Evolutionary conservation across 345 rosid genomes (phyloP).

Genomic region (Lagerstroemia speciosa): DNA sequence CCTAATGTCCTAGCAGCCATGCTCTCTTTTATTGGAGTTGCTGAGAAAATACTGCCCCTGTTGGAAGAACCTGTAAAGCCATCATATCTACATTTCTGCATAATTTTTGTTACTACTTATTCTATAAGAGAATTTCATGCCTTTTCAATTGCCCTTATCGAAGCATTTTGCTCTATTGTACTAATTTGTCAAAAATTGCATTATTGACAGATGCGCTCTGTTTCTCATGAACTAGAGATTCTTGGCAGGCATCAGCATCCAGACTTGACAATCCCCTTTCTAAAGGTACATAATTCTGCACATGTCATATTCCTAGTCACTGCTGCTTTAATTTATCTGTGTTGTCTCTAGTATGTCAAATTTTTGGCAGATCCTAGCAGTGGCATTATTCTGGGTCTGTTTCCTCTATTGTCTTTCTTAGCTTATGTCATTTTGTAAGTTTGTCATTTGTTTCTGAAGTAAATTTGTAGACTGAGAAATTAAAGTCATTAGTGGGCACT

Average conservation of each 20-base stretch:
- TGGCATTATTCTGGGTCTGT: background rate
- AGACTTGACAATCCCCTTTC: slow-evolving; percentile 66
- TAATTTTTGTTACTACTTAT: background rate
- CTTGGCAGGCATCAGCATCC: slow-evolving; percentile 92
- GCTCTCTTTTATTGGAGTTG: slow-evolving; percentile 91
- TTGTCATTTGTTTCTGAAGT: too few relatives aligned
- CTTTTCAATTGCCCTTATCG: background rate
- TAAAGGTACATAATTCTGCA: slow-evolving; percentile 43
- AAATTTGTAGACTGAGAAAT: too few relatives aligned
- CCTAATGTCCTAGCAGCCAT: slow-evolving; percentile 92
- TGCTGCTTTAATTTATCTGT: background rate
- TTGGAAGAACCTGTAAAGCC: slow-evolving; percentile 78
- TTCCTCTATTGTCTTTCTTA: too few relatives aligned
- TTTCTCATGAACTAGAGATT: slow-evolving; percentile 78
- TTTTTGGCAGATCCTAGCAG: background rate
- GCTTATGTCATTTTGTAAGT: too few relatives aligned
- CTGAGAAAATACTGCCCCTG: slow-evolving; percentile 64
- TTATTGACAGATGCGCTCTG: slow-evolving; percentile 64
- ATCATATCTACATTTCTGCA: background rate
- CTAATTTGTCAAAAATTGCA: slow-evolving; percentile 1
- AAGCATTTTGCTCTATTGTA: background rate
- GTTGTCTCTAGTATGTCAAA: background rate
- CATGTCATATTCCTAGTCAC: background rate
- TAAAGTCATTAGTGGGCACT: too few relatives aligned
- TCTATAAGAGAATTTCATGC: background rate